Percentiles rank a stretch among this genome's conserved stretches.
These are phyloP conservation scores for Boletus speciosus DNA, from an alignment of 768 basidiomycete species.

Conservation along the genomic window DNA sequence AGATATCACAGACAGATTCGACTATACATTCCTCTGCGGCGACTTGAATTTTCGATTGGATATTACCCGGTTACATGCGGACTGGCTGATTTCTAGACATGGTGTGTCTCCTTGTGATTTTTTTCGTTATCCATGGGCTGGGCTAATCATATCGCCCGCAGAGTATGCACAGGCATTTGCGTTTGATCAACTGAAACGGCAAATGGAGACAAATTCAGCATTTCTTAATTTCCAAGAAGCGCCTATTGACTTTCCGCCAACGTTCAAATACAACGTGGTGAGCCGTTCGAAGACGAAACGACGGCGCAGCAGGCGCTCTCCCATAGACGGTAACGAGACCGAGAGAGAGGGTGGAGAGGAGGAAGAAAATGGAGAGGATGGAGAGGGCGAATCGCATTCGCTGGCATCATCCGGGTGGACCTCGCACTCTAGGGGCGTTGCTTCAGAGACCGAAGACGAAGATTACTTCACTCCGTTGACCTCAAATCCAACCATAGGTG, in stretches of 20 bases:
- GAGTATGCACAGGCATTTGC: constrained; percentile 83
- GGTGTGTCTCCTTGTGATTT: constrained; percentile 38
- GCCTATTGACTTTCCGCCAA: constrained; percentile 81
- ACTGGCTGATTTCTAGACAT: constrained; percentile 85
- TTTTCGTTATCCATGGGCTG: neutral
- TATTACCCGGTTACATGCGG: constrained; percentile 86
- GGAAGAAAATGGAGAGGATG: constrained; percentile 39
- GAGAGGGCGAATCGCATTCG: constrained; percentile 47
- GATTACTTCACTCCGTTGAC: constrained; percentile 33
- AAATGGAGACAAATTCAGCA: constrained; percentile 66
- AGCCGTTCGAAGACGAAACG: constrained; percentile 48
- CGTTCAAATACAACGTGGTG: constrained; percentile 88
- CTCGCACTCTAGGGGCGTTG: constrained; percentile 34
- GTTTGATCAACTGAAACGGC: constrained; percentile 81
- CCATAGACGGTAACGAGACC: constrained; percentile 39
- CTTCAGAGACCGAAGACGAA: constrained; percentile 40
- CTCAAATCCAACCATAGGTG: constrained; percentile 28
- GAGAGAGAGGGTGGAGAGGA: constrained; percentile 37
- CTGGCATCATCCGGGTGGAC: constrained; percentile 53
- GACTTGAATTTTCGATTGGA: constrained; percentile 92
- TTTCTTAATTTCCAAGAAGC: constrained; percentile 83
- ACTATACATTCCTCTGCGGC: constrained; percentile 84
- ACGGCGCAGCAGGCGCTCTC: constrained; percentile 35
- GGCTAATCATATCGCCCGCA: constrained; percentile 28
- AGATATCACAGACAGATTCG: constrained; percentile 86